Percentiles rank a stretch among this genome's conserved stretches.
These are phyloP conservation scores for Fragaria vesca DNA, from an alignment of 306 rosid species.

Conservation along the genomic window DNA sequence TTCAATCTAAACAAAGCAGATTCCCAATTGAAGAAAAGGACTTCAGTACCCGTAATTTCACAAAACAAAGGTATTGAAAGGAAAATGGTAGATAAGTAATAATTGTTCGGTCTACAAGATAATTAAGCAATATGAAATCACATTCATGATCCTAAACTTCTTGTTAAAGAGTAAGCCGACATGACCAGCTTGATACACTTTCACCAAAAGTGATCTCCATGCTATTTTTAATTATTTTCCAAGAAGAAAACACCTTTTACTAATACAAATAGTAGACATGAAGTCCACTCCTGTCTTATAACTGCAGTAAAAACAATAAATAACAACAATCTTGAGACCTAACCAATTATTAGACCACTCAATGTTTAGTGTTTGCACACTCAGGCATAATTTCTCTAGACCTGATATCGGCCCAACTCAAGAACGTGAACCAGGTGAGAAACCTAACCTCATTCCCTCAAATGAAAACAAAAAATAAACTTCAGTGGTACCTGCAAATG, in stretches of 20 bases:
- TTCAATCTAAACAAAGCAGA: constrained; percentile 7
- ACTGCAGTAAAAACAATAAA: neutral
- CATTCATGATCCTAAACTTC: neutral
- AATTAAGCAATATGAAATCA: neutral
- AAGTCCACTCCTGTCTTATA: neutral
- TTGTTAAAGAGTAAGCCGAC: neutral
- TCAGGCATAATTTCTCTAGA: neutral
- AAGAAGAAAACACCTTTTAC: neutral
- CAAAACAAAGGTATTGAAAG: neutral
- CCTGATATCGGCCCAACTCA: neutral
- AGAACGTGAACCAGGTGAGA: neutral
- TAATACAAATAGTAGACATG: neutral
- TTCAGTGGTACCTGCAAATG: neutral
- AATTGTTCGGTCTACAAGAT: neutral
- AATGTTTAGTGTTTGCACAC: neutral
- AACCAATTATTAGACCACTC: neutral
- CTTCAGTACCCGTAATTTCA: neutral
- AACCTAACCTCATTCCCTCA: neutral
- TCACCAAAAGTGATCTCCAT: neutral
- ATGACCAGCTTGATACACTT: neutral
- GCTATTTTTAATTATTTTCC: neutral
- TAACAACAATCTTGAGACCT: neutral
- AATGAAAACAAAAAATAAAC: neutral
- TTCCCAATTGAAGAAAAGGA: neutral
- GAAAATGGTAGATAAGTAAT: neutral